Percentiles rank a stretch among this genome's conserved stretches.
Conservation (phyloP, 495 filamentous ascomycete genomes). For the Podospora didyma region DNA sequence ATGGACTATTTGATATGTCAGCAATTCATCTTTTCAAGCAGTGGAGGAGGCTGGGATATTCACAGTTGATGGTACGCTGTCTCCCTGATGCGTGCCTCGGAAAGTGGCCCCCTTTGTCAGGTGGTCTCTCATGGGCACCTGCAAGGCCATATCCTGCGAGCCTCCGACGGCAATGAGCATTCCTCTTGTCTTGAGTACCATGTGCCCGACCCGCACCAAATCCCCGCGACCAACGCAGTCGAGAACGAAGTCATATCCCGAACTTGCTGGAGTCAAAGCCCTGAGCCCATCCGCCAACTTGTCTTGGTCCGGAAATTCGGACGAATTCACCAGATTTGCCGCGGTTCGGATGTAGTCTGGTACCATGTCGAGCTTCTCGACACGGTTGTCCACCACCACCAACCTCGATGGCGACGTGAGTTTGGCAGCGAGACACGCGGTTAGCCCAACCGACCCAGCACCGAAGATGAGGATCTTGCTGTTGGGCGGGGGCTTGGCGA, state of each 20-base stretch:
- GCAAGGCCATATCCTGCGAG: conserved; percentile 6
- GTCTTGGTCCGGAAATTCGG: neutral
- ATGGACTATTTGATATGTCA: conserved; percentile 7
- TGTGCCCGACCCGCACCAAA: conserved; percentile 8
- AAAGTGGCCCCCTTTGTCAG: conserved; percentile 9
- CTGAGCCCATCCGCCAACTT: conserved; percentile 11
- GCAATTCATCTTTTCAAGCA: too few species aligned
- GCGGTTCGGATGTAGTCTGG: conserved; percentile 2
- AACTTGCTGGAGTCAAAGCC: conserved; percentile 2
- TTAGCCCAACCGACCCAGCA: conserved; percentile 11
- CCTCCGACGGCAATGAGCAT: conserved; percentile 11
- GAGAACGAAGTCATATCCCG: conserved; percentile 11
- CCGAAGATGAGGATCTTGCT: conserved; percentile 13
- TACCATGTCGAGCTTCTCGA: conserved; percentile 8
- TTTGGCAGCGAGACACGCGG: conserved; percentile 9
- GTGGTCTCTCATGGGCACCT: conserved; percentile 11
- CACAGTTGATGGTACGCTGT: conserved; percentile 7
- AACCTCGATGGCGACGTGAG: conserved; percentile 5
- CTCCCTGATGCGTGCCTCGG: conserved; percentile 13
- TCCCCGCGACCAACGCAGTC: conserved; percentile 14
- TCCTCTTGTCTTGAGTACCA: conserved; percentile 7
- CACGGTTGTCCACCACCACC: conserved; percentile 13
- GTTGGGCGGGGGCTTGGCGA: conserved; percentile 1
- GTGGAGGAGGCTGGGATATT: too few species aligned
- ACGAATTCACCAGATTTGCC: conserved; percentile 1